Base-by-base conservation (phyloP, 2,329 filamentous ascomycete genomes). In the Exserohilum rostratum region DNA sequence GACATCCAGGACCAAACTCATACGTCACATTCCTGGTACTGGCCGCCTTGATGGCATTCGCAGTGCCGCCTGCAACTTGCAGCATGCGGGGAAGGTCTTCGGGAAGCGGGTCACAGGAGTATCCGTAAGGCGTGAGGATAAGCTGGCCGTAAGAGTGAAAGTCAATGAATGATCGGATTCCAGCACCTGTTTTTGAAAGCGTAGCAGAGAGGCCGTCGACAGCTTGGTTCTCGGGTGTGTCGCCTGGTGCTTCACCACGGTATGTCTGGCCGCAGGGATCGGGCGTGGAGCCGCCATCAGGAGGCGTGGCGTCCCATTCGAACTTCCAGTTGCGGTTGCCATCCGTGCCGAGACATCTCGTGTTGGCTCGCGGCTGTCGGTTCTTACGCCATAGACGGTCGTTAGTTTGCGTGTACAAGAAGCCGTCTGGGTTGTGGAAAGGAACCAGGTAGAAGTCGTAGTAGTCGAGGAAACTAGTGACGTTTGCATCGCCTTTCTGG, bases 101-200 rank as follows among this genome's bases (percentile, higher is more conserved):
- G 20, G 76, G 71, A 2, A 66, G 58, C 6, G 62, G 62, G 29
- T 66, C 63, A 44, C 64, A 67, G 2, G 80, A 71, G 38, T 75
- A 73, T n/a, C 85, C 85, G 60, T 85, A 87, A 0, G 77, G 82
- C 11, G 82, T 79, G 50, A 85, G 79, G 50, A 87, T 80, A 25
- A 84, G 77, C 66, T 88, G 85, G 20, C 80, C 81, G 68, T 86
- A 89, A 0, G 82, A 80, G 73, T 89, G 86, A 71, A 82, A 85
- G 72, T 89, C 86, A 49, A 88, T 82, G 67, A 82, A 89, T 0
- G 87, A 78, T 62, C 83, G 82, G 35, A 88, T 77, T 0, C 83
- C 82, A 46, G 79, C 74, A 2, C 61, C 62, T 7, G 65, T 65
- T 1, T 72, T 68, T 1, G 61, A 39, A 12, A 85, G 66, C 13